A percentile compares a stretch with the other conserved stretches of the same genome.
These are phyloP conservation scores for Scleroderma citrinum DNA, from an alignment of 768 basidiomycete species.

Conservation along the genomic window DNA sequence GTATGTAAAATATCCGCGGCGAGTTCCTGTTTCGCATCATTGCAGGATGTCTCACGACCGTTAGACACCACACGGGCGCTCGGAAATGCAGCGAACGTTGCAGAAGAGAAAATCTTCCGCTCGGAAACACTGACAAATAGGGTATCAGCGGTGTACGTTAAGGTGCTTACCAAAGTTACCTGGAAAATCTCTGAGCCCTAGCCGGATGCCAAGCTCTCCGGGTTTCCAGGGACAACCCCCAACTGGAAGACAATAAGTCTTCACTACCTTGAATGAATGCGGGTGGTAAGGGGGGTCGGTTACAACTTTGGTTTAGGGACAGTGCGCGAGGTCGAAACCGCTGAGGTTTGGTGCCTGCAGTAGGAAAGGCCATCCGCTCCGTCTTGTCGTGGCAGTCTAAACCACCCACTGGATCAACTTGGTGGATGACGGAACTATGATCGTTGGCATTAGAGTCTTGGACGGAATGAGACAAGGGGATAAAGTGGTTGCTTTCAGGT, in stretches of 20 bases:
- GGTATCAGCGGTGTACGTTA: conserved; percentile 4
- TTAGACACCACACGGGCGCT: conserved; percentile 15
- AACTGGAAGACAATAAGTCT: conserved; percentile 20
- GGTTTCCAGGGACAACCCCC: conserved; percentile 12
- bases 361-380: conserved; percentile 6
- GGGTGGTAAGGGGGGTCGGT: conserved; percentile 12
- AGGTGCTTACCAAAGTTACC: conserved; percentile 8
- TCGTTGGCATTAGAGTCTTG: conserved; percentile 6
- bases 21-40: conserved; percentile 32
- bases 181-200: conserved; percentile 8
- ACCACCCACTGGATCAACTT: background rate
- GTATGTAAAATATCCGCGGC: conserved; percentile 34
- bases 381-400: too few species aligned
- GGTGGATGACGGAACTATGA: conserved; percentile 2
- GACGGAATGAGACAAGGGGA: conserved; percentile 14
- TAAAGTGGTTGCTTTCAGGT: background rate
- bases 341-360: background rate
- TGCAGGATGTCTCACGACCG: conserved; percentile 6
- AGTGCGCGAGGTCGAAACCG: conserved; percentile 23
- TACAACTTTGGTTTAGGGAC: conserved; percentile 23
- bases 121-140: conserved; percentile 9
- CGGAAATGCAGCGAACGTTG: conserved; percentile 6
- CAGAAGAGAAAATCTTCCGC: conserved; percentile 8
- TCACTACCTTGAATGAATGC: conserved; percentile 25
- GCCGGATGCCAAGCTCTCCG: conserved; percentile 13